These are phyloP conservation scores for Rhizophagus prolifer DNA, from an alignment of 192 early-diverging fungal genomes.

Conservation along the genomic window DNA sequence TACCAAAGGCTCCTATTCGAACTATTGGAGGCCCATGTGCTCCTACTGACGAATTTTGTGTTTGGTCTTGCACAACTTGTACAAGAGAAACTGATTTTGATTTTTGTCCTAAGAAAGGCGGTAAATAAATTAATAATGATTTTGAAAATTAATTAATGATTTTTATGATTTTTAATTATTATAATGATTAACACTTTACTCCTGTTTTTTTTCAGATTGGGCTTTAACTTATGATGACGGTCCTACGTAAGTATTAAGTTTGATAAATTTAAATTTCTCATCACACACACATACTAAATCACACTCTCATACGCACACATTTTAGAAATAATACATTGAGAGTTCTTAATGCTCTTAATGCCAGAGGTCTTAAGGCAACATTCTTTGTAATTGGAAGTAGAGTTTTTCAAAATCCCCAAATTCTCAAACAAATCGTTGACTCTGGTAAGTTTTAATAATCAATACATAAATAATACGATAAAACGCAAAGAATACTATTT, in stretches of 20 bases:
- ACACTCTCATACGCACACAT: background rate
- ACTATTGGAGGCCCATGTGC: background rate
- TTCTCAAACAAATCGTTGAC: slow-evolving; percentile 33
- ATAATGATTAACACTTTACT: background rate
- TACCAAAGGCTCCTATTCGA: background rate
- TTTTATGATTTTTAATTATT: no score
- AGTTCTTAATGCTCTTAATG: slow-evolving; percentile 46
- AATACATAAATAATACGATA: no score
- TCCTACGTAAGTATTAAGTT: slow-evolving; percentile 34
- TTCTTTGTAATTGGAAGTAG: slow-evolving; percentile 50
- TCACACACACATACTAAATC: no score
- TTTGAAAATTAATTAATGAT: background rate
- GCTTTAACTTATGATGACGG: slow-evolving; percentile 56
- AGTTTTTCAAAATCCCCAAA: slow-evolving; percentile 40
- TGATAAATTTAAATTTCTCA: no score
- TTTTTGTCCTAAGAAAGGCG: slow-evolving; percentile 3
- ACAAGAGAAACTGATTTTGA: background rate
- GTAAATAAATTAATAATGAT: no score
- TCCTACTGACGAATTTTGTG: background rate
- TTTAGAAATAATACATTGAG: slow-evolving; percentile 18
- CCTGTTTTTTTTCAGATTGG: slow-evolving; percentile 40
- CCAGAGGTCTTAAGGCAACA: slow-evolving; percentile 40
- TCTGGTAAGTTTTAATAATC: slow-evolving; percentile 33
- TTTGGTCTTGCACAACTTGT: background rate
- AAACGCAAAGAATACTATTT: no score